phyloP scores from a whole-genome alignment of 139 green algal genomes.

The Yamagishiella unicocca region DNA sequence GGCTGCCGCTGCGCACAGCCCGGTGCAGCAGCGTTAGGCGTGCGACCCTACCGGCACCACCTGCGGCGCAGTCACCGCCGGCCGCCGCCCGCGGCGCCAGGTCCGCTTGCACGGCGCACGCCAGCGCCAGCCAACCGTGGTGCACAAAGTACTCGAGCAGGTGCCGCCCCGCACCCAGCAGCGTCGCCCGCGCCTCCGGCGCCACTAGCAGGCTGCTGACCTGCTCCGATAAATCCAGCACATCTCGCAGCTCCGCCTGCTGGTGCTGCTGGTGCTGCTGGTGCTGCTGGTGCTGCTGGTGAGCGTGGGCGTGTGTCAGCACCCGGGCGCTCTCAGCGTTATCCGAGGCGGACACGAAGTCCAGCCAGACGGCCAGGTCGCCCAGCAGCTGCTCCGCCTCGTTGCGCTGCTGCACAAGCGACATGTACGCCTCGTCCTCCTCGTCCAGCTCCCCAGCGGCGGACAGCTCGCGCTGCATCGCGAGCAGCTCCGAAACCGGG shows the following conservation, averaged over 20 bases:
- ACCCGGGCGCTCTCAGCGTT: no score
- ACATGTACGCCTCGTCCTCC: background rate
- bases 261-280: no score
- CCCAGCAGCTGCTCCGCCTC: slow-evolving; percentile 23
- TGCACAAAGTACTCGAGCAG: slow-evolving; percentile 16
- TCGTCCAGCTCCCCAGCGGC: background rate
- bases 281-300: no score
- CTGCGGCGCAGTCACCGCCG: no score
- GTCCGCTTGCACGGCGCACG: background rate
- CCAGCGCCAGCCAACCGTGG: background rate
- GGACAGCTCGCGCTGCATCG: background rate
- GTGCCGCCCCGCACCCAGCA: background rate
- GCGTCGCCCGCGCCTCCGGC: background rate
- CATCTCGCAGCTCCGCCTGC: background rate
- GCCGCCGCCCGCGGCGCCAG: background rate
- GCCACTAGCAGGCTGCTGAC: background rate
- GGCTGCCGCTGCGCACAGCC: slow-evolving; percentile 22
- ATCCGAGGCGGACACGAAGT: slow-evolving; percentile 30
- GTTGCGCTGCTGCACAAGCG: background rate
- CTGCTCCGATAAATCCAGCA: background rate
- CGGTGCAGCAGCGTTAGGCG: slow-evolving; percentile 23
- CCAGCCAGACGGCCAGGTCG: slow-evolving; percentile 20
- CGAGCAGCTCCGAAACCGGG: background rate
- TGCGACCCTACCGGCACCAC: no score
- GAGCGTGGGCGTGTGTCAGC: no score